Conservation (phyloP, 192 early-diverging fungal species). For the Gonapodya prolifera region DNA sequence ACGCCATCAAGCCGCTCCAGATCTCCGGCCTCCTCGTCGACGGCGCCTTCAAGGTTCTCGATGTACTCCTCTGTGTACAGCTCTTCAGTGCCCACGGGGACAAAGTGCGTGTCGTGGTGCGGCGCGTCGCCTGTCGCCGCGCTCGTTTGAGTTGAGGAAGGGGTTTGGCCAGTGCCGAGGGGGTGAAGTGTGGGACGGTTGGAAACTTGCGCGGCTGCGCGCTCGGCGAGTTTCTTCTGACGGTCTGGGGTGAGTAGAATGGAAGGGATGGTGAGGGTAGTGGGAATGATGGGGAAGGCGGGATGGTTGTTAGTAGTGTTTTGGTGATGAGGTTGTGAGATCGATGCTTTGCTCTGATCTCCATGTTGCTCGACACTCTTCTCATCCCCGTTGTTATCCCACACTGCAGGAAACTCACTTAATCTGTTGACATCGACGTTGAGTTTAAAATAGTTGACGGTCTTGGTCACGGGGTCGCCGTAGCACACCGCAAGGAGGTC, state of each 20-base stretch:
- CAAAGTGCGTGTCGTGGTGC: not conserved
- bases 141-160: not conserved
- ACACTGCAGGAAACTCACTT: not conserved
- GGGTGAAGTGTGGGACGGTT: not conserved
- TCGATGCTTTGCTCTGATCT: too few species aligned
- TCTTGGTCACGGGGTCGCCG: constrained; percentile 19
- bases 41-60: not conserved
- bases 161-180: not conserved
- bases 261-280: too few species aligned
- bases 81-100: constrained; percentile 39
- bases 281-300: not conserved
- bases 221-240: not conserved
- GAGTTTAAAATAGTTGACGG: constrained; percentile 48
- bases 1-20: not conserved
- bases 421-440: constrained; percentile 38
- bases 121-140: not conserved
- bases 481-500: constrained; percentile 11
- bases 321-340: too few species aligned
- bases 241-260: too few species aligned
- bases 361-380: too few species aligned
- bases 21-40: not conserved
- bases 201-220: not conserved
- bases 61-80: not conserved
- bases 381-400: too few species aligned
- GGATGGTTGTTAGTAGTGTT: not conserved